A percentile compares a stretch with the other conserved stretches of the same genome.
These are phyloP conservation scores for Thermomucor indicae-seudaticae DNA, from an alignment of 371 early-diverging fungal genomes.

Conservation along the genomic window DNA sequence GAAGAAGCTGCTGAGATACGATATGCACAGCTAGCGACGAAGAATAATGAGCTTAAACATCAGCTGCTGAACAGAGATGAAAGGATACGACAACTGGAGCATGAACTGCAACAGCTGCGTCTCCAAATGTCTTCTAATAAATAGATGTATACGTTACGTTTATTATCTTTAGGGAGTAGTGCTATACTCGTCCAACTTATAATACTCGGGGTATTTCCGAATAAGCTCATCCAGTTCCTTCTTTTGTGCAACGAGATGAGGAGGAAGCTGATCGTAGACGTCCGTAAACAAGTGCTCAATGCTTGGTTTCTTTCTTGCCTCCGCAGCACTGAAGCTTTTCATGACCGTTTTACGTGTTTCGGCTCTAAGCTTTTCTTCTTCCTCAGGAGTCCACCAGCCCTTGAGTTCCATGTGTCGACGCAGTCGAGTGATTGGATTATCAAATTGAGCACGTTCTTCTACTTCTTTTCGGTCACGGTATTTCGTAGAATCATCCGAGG, in stretches of 20 bases:
- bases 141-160: neutral
- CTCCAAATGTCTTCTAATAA: neutral
- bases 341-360: constrained; percentile 67
- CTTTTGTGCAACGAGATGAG: constrained; percentile 72
- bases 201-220: constrained; percentile 87
- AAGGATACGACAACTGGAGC: constrained; percentile 7
- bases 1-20: constrained; percentile 1
- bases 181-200: constrained; percentile 54
- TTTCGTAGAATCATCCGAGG: constrained; percentile 96
- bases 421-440: constrained; percentile 89
- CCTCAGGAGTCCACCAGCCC: constrained; percentile 81
- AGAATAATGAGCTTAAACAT: constrained; percentile 4
- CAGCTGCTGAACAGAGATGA: constrained; percentile 3
- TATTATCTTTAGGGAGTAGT: neutral
- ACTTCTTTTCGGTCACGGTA: constrained; percentile 84
- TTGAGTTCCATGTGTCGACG: constrained; percentile 84
- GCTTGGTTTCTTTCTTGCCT: constrained; percentile 84
- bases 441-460: constrained; percentile 70
- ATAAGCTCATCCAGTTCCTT: constrained; percentile 74
- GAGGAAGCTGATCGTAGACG: constrained; percentile 87
- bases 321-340: constrained; percentile 77
- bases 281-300: constrained; percentile 85
- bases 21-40: neutral
- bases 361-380: constrained; percentile 65
- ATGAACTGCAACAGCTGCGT: constrained; percentile 5